These are phyloP conservation scores for Bothriochloa decipiens DNA, from an alignment of 176 grass and related monocot genomes.

Conservation along the genomic window DNA sequence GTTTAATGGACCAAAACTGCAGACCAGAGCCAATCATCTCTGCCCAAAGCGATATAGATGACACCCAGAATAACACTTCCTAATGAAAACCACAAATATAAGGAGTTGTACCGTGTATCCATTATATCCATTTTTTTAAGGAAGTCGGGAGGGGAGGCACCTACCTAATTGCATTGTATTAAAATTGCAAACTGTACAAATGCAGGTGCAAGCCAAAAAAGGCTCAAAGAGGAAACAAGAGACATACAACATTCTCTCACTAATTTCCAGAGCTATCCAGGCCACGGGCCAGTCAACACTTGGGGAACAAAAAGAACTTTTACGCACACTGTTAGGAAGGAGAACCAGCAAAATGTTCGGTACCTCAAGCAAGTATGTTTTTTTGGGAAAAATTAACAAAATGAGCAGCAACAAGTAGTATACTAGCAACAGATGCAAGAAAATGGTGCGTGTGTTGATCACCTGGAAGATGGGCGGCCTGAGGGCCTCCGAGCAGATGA, in stretches of 20 bases:
- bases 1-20: background rate
- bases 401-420: background rate
- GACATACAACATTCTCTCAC: background rate
- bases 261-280: background rate
- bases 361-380: background rate
- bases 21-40: background rate
- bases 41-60: background rate
- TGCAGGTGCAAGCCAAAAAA: background rate
- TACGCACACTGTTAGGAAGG: background rate
- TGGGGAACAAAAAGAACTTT: too few species aligned
- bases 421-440: background rate
- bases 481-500: background rate
- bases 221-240: background rate
- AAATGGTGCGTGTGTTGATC: background rate
- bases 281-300: background rate
- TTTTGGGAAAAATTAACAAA: background rate
- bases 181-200: too few species aligned
- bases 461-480: slow-evolving; percentile 14
- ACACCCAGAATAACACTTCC: background rate
- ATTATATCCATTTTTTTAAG: background rate
- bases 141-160: too few species aligned
- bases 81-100: background rate
- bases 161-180: too few species aligned
- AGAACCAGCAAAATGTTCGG: background rate
- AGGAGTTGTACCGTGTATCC: background rate